Percentiles rank a stretch among this genome's conserved stretches.
These are phyloP conservation scores for Eremothecium sinecaudum DNA, from an alignment of 1,139 yeast genomes.

Conservation along the genomic window DNA sequence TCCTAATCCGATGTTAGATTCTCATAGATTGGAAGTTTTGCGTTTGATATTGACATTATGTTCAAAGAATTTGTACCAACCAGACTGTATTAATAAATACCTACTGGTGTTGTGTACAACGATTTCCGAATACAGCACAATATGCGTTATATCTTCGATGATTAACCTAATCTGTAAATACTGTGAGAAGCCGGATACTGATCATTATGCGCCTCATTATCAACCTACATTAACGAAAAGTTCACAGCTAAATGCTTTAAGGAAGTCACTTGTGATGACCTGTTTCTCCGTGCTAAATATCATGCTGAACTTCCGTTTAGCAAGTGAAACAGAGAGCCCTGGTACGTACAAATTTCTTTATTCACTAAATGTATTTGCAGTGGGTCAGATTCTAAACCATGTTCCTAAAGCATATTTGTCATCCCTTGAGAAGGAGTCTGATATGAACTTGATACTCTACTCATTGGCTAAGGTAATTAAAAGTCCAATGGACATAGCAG, in stretches of 20 bases:
- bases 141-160: constrained; percentile 58
- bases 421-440: constrained; percentile 45
- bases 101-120: constrained; percentile 48
- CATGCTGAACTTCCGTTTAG: constrained; percentile 59
- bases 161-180: constrained; percentile 48
- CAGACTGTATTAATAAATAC: constrained; percentile 40
- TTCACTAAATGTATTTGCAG: constrained; percentile 30
- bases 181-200: constrained; percentile 25
- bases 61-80: constrained; percentile 52
- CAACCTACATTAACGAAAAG: constrained; percentile 2
- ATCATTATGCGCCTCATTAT: constrained; percentile 14
- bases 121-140: constrained; percentile 40
- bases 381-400: constrained; percentile 36
- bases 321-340: constrained; percentile 35
- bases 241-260: constrained; percentile 21
- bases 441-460: constrained; percentile 40
- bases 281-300: constrained; percentile 55
- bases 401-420: constrained; percentile 45
- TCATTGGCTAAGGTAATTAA: constrained; percentile 42
- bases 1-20: constrained; percentile 38
- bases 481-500: constrained; percentile 36
- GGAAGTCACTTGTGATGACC: constrained; percentile 46
- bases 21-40: constrained; percentile 59
- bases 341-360: constrained; percentile 33
- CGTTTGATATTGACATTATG: constrained; percentile 53